Base-by-base conservation (phyloP, 169 alveolate genomes). In the Plasmodium inui region DNA sequence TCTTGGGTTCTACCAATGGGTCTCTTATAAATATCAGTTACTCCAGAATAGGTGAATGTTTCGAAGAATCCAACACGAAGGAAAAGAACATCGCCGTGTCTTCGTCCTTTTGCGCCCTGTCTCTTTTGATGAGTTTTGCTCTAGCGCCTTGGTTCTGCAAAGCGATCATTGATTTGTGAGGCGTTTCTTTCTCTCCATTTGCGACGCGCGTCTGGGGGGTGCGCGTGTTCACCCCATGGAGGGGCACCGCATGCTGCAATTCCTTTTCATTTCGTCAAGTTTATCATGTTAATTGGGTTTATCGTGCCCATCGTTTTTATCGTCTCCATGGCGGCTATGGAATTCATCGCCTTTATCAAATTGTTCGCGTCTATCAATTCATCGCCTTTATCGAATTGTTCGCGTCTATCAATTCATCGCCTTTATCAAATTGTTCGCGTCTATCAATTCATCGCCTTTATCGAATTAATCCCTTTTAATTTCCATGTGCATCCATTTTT, bases 81-180 rank as follows among this genome's bases (percentile, higher is more conserved):
- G 88, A 76, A 22, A 74, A 76, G 61, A 55, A 88, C 0, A 79
- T 88, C 17, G 86, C 93, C 22, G 82, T 88, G 1, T 53, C 93
- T 19, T 88, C 93, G 7, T 88, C 93, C 10, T 88, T 88, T 46
- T 88, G 93, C 70, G 93, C 93, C 2, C 71, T 88, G 19, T 76
- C 76, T 39, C 73, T 78, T 9, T 61, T 88, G 28, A 37, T 79
- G 55, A 88, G 93, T 88, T 88, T 55, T 78, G 93, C 93, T 17
- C 28, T 88, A n/a, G 82, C 93, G 0, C 93, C 93, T 6, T 88
- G 93, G 93, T 55, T 88, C 32, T 78, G 86, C 32, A 7, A 57
- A 8, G 37, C 32, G 14, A 61, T 88, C 17, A 88, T 78, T 26
- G 55, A 70, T 70, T 39, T 70, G 22, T 83, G 50, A 83, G 50